A percentile compares a stretch with the other conserved stretches of the same genome.
Evolutionary conservation across 2,329 filamentous ascomycete genomes (phyloP).

Genomic region (Cercospora sp.): DNA sequence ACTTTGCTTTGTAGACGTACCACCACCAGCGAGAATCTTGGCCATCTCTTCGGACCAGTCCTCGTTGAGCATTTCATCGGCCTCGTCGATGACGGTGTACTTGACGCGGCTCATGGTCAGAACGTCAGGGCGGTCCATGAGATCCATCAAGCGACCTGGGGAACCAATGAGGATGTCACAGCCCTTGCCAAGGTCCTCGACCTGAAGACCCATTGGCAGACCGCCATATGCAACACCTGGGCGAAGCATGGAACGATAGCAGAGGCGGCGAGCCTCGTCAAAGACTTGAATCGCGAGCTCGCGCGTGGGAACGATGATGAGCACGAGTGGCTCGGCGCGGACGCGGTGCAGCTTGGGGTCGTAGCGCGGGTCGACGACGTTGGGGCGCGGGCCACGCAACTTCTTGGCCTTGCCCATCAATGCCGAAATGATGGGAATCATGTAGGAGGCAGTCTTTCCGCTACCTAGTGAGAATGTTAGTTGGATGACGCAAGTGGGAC

Average conservation of each 20-base stretch:
- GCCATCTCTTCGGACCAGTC: slow-evolving; percentile 78
- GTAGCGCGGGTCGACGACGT: slow-evolving; percentile 48
- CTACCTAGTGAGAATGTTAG: slow-evolving; percentile 62
- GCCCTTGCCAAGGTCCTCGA: slow-evolving; percentile 72
- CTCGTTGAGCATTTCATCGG: slow-evolving; percentile 79
- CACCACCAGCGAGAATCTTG: slow-evolving; percentile 75
- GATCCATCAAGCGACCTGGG: slow-evolving; percentile 80
- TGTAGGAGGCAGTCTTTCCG: slow-evolving; percentile 90
- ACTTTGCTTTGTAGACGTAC: slow-evolving; percentile 52
- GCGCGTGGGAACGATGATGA: slow-evolving; percentile 82
- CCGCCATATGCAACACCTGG: slow-evolving; percentile 90
- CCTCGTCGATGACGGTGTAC: slow-evolving; percentile 86
- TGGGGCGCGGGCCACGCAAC: slow-evolving; percentile 74
- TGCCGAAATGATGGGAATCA: slow-evolving; percentile 84
- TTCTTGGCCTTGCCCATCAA: slow-evolving; percentile 96
- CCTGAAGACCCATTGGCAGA: slow-evolving; percentile 67
- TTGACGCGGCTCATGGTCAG: slow-evolving; percentile 74
- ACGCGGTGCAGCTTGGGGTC: slow-evolving; percentile 54
- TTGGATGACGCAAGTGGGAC: slow-evolving; percentile 11
- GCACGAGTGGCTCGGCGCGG: slow-evolving; percentile 80
- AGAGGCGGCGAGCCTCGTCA: slow-evolving; percentile 87
- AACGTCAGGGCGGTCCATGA: slow-evolving; percentile 70
- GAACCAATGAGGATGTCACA: slow-evolving; percentile 89
- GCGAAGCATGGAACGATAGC: slow-evolving; percentile 91
- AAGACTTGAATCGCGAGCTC: slow-evolving; percentile 95